Percentiles rank a stretch among this genome's conserved stretches.
These are phyloP conservation scores for Ilyonectria mors-panacis DNA, from an alignment of 2,329 filamentous ascomycete species.

Conservation along the genomic window DNA sequence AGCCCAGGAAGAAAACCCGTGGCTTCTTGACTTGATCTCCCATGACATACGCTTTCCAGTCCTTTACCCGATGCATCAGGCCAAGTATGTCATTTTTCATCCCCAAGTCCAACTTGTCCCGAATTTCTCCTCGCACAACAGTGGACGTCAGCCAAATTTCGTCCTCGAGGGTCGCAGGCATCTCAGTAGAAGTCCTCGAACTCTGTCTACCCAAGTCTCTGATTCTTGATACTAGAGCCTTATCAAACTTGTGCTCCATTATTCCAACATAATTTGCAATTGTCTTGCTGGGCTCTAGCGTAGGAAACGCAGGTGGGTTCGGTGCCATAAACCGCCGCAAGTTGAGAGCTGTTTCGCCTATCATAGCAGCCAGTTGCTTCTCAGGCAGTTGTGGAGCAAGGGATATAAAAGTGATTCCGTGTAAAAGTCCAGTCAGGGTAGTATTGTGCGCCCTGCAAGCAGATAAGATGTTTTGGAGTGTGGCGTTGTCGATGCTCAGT, in stretches of 20 bases:
- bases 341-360: background rate
- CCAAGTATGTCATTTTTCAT: background rate
- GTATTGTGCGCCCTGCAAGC: constrained; percentile 5
- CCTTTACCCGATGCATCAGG: background rate
- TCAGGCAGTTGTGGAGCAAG: background rate
- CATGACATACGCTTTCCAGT: background rate
- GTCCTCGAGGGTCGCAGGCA: background rate
- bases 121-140: background rate
- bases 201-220: background rate
- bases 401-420: constrained; percentile 6
- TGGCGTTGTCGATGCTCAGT: constrained; percentile 35
- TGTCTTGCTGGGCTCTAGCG: background rate
- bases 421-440: constrained; percentile 12
- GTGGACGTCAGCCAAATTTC: background rate
- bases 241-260: background rate
- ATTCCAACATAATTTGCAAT: background rate
- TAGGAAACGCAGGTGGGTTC: background rate
- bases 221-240: background rate
- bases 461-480: background rate
- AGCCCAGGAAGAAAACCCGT: background rate
- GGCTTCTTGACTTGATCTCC: background rate
- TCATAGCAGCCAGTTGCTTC: background rate
- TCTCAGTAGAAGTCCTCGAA: background rate
- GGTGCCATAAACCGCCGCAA: background rate
- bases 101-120: background rate